These are phyloP conservation scores for Ceratobasidium theobromae DNA, from an alignment of 1,284 basidiomycete genomes.

Conservation along the genomic window DNA sequence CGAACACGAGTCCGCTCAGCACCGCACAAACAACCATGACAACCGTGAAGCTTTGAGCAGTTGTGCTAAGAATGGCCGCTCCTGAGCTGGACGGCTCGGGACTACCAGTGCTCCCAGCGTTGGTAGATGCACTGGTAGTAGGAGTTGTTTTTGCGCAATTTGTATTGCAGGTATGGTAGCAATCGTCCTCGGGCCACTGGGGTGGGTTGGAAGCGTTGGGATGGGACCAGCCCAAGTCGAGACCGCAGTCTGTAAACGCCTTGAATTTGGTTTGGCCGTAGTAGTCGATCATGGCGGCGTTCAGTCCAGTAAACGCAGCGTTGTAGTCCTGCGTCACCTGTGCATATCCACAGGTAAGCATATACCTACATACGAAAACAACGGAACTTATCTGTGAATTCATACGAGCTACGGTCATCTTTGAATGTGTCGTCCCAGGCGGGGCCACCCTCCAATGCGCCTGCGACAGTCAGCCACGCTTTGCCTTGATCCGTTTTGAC, in stretches of 20 bases:
- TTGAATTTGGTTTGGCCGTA: slow-evolving; percentile 31
- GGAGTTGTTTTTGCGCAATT: slow-evolving; percentile 3
- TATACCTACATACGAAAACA: neutral
- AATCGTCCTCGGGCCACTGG: slow-evolving; percentile 31
- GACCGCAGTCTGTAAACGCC: slow-evolving; percentile 32
- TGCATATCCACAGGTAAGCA: neutral
- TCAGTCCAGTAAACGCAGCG: slow-evolving; percentile 31
- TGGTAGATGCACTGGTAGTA: neutral
- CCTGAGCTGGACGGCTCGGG: neutral
- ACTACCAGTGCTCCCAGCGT: neutral
- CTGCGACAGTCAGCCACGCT: neutral
- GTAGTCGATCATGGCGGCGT: slow-evolving; percentile 32
- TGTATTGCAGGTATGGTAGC: slow-evolving; percentile 32
- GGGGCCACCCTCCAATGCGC: slow-evolving; percentile 29
- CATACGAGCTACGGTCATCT: slow-evolving; percentile 25
- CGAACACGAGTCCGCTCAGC: neutral
- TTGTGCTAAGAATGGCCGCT: neutral
- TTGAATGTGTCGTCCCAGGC: slow-evolving; percentile 33
- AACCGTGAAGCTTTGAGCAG: neutral
- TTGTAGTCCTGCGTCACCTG: slow-evolving; percentile 34
- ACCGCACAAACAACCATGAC: neutral
- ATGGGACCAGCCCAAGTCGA: slow-evolving; percentile 31
- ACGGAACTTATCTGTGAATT: slow-evolving; percentile 27
- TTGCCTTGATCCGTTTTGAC: neutral
- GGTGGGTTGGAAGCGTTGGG: slow-evolving; percentile 29